These are phyloP conservation scores for Candida albicans DNA, from an alignment of 1,139 yeast genomes.

Conservation along the genomic window DNA sequence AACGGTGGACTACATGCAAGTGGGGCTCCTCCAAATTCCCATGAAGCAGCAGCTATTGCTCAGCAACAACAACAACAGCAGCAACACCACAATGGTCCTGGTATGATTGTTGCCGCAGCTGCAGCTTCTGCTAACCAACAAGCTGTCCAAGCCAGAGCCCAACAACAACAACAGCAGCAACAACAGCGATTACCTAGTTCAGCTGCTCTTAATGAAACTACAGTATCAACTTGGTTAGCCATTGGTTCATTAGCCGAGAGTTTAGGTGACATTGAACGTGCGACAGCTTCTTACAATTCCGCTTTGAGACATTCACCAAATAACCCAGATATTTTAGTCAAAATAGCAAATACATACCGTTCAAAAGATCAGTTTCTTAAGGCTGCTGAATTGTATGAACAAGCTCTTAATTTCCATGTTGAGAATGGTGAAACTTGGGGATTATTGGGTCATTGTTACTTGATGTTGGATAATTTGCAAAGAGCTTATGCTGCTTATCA, in stretches of 20 bases:
- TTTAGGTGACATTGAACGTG: conserved; percentile 85
- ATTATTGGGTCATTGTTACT: conserved; percentile 89
- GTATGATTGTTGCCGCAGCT: conserved; percentile 15
- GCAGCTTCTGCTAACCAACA: conserved; percentile 13
- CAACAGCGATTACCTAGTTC: conserved; percentile 6
- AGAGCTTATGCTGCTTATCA: conserved; percentile 96
- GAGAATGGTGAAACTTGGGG: conserved; percentile 99
- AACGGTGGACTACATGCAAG: conserved; percentile 15
- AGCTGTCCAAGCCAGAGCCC: conserved; percentile 9
- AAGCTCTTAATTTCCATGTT: conserved; percentile 77
- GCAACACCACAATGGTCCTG: conserved; percentile 13
- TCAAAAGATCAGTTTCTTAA: conserved; percentile 86
- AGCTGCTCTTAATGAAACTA: conserved; percentile 53
- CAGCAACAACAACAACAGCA: conserved; percentile 10
- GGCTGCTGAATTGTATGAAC: conserved; percentile 91
- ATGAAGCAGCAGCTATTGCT: conserved; percentile 6
- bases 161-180: conserved; percentile 12
- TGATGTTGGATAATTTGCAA: conserved; percentile 94
- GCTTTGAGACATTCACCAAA: conserved; percentile 86
- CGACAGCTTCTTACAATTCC: conserved; percentile 85
- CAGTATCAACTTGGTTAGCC: conserved; percentile 91
- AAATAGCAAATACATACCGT: conserved; percentile 85
- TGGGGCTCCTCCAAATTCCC: conserved; percentile 7
- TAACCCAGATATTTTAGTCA: conserved; percentile 80
- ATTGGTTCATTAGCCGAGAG: conserved; percentile 89